Base-by-base conservation (phyloP, 768 basidiomycete species). In the Mycena olivaceomarginata region DNA sequence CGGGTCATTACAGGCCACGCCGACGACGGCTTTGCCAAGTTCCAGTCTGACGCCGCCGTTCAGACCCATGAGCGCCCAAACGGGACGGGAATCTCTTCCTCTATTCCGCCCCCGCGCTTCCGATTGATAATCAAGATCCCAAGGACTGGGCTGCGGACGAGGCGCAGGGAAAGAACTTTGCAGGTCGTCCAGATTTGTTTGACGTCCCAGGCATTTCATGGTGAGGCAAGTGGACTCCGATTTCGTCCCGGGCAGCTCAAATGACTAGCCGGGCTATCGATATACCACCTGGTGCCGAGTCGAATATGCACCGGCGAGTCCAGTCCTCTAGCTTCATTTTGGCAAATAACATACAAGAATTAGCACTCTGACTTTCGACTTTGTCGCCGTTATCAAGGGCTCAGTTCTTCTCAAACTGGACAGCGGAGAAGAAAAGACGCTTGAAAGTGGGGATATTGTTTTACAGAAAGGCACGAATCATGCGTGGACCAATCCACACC, bases 111-210 rank as follows among this genome's bases (percentile, higher is more conserved):
- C 39, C 60, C 13, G 60, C 39, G 16, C 60, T 62, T 40, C 60
- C 60, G 25, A 62, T 62, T 22, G 39, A 62, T 18, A 62, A 62
- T 20, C 60, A 62, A 39, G 60, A 62, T 62, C 60, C 60, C 39
- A 62, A 62, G 18, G 60, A 62, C 60, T 62, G 60, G 60, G 60
- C 60, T 7, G 39, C 39, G 8, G 60, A 62, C 1, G 60, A 62
- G 39, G 60, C 60, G 18, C 60, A 62, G 20, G 60, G 60, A 16
- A 62, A 40, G 60, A 62, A 62, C 31, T 59, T 37, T 12, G 57
- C 57, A 59, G 57, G 57, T 37, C 57, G 25, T 25, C 57, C 57
- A 4, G 31, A 59, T 37, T n/a, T 62, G 60, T 62, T 62, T 39
- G 60, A 62, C 60, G 39, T 62, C 18, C 60, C 60, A 4, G 60